Base-by-base conservation (phyloP, 2,329 filamentous ascomycete species). In the Lecanicillium sp. region DNA sequence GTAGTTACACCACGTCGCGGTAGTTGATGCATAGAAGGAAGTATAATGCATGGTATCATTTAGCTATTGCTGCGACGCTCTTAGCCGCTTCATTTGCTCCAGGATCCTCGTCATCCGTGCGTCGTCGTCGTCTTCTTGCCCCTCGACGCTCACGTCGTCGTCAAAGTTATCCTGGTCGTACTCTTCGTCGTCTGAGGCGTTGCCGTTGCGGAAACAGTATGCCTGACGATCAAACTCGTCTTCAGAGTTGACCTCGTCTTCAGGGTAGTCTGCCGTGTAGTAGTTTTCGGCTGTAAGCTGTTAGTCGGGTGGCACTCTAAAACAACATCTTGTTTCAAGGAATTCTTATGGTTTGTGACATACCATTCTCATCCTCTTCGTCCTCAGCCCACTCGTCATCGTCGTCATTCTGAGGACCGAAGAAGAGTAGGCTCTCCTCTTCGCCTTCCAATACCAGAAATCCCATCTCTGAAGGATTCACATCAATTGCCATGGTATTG, bases 221-320 rank as follows among this genome's bases (percentile, higher is more conserved):
- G 74, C 56, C 39, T 76, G 69, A 9, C 66, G 64, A 31, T 68
- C 73, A 44, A 69, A 65, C 42, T 66, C 64, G 37, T 66, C 62
- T 49, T 87, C 83, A 13, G 77, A 81, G 32, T 77, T 80, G 12
- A 87, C 71, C 55, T 89, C 84, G 39, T 89, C 84, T 45, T 89
- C 84, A 1, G 84, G 84, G 49, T 89, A 89, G 55, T 89, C 84
- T 39, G 83, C 81, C 4, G 79, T 78, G 53, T 88, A 87, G 58
- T 87, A 80, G 51, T 87, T 82, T 55, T 89, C 84, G 27, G 84
- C 81, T 80, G 44, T 13, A 17, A 32, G 10, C 28, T 20, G 44
- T 45, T 33, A 40, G 40, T 19, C 29, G 10, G 29, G 14, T 12
- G 17, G 9, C 13, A 11, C 14, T n/a, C 4, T 32, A 13, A 27